Evolutionary conservation across 805 yeast genomes (phyloP), one percentile per base, ranked within the genome.

Genomic region (Zygoascus biomembranicola): DNA sequence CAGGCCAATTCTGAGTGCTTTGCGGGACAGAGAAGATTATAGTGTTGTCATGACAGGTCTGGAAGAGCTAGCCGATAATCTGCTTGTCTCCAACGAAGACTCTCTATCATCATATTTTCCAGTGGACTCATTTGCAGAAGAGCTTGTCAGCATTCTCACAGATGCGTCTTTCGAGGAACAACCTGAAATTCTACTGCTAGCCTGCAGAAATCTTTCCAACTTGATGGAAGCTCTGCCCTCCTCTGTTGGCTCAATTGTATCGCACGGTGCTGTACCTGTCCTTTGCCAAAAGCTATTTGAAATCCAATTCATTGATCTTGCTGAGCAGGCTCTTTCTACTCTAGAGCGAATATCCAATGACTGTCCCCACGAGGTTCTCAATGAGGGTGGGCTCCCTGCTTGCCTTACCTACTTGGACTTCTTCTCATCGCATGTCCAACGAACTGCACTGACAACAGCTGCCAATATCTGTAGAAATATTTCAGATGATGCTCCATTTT

Each of bases 371-470:
- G 52, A 58, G 8, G 61, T 71, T 5, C 60, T 88, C 42, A 66
- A 73, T 19, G 77, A 80, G 52, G 84, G 85, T 41, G 84, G 90
- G 8, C 66, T 90, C 8, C 69, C 74, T 6, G 79, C 87, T 0
- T 83, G 87, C 57, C 67, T 94, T 46, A 80, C 79, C 61, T 87
- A 81, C 62, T 73, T 90, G 56, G 98, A 94, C 65, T 92, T 92
- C 63, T 85, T 92, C 66, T 87, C 97, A 1, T 77, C 82, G 19
- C 96, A 88, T 69, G 87, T 95, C 0, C 98, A 92, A 67, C 73
- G 95, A 52, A 85, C 89, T 58, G 88, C 95, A 14, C 69, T 90
- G 37, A 70, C 75, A 0, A 85, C 60, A 48, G 59, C 61, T 46
- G 58, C 68, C 47, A 54, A 56, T 57, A 49, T 63, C 52, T 35